A percentile compares a stretch with the other conserved stretches of the same genome.
Evolutionary conservation across 495 filamentous ascomycete species (phyloP).

Genomic region (Daldinia caldariorum): DNA sequence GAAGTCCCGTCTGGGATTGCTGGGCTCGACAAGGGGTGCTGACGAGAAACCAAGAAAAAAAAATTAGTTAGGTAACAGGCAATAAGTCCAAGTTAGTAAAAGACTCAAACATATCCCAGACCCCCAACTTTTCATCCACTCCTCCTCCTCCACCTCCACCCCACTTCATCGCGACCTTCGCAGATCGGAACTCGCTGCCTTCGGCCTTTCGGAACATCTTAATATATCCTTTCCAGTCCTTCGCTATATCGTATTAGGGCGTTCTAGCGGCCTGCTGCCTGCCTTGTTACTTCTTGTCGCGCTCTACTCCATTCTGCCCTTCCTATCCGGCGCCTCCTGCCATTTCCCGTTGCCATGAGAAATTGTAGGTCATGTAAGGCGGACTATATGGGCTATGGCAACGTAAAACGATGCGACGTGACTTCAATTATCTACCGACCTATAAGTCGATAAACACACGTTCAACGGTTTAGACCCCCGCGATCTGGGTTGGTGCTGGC

Average conservation of each 20-base stretch:
- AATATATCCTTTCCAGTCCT: not conserved
- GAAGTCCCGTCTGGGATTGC: not conserved
- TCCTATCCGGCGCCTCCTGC: not conserved
- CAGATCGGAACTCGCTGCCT: not conserved
- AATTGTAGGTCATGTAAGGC: slow-evolving; percentile 21
- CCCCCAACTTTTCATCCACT: not conserved
- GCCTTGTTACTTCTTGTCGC: not conserved
- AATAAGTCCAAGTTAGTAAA: not conserved
- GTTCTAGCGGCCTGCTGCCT: not conserved
- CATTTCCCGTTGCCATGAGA: not conserved
- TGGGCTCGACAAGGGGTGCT: not conserved
- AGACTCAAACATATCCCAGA: slow-evolving; percentile 22
- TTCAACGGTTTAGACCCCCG: not conserved
- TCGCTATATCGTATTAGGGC: not conserved
- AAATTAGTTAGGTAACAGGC: not conserved
- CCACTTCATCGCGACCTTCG: not conserved
- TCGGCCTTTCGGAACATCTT: not conserved
- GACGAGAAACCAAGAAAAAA: not conserved
- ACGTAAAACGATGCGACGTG: not conserved
- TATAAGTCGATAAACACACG: not conserved
- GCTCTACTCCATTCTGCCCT: not conserved
- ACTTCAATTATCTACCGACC: not conserved
- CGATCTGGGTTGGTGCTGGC: not conserved
- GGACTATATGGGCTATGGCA: slow-evolving; percentile 1
- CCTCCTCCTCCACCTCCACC: not conserved